Conservation (phyloP, 441 rosid species). For the Geranium incanum region DNA sequence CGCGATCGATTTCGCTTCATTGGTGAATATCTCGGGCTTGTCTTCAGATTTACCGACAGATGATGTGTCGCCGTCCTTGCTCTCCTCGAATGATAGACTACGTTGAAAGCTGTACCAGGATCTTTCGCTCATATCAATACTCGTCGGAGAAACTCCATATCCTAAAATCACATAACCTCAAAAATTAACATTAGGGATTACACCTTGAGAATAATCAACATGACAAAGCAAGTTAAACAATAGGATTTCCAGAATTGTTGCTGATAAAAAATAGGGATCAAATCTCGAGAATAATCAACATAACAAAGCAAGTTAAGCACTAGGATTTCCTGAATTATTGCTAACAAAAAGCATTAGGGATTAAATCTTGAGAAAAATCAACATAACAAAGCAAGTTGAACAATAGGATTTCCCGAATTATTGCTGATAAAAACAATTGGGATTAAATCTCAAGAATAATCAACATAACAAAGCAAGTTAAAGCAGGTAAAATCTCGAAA, state of each 20-base stretch:
- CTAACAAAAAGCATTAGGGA: conserved; percentile 4
- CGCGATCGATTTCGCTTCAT: conserved; percentile 33
- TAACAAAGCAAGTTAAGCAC: no score
- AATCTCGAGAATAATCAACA: neutral
- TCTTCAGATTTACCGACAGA: conserved; percentile 11
- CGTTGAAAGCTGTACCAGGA: conserved; percentile 12
- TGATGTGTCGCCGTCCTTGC: conserved; percentile 20
- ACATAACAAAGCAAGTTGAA: neutral
- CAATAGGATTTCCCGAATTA: neutral
- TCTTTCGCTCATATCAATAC: conserved; percentile 24
- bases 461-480: neutral
- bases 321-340: no score
- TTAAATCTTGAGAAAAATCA: no score
- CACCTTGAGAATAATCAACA: no score
- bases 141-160: conserved; percentile 23
- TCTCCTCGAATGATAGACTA: conserved; percentile 22
- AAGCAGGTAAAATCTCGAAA: neutral
- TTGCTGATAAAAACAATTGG: no score
- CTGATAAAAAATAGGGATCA: neutral
- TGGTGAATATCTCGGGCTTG: conserved; percentile 12
- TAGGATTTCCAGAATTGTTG: neutral
- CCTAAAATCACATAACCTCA: conserved; percentile 22
- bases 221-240: neutral
- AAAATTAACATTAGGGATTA: neutral
- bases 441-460: neutral